Evolutionary conservation across 352 stramenopile genomes (phyloP), one percentile per base, ranked within the genome.

Genomic region (Bremia lactucae): DNA sequence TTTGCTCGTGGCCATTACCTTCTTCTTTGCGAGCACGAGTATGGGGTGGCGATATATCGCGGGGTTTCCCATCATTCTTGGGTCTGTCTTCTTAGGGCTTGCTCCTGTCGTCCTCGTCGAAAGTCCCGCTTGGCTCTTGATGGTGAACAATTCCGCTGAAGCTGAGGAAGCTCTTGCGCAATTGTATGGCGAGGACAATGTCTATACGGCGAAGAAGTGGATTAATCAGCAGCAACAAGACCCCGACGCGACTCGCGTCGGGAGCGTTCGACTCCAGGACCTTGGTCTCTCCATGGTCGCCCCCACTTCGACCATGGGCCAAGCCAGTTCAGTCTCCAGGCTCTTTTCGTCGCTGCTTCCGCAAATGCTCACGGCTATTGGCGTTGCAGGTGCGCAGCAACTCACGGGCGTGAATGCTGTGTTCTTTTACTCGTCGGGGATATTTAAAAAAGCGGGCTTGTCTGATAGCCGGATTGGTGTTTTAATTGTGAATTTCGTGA

Each of bases 401-500:
- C 61, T 84, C 28, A 70, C 61, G 2, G 72, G 68, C 20, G 65
- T 82, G 39, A 85, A 77, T 37, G 72, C 65, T 18, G 62, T 83
- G 9, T 83, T 79, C 51, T 71, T 77, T 51, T 85, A 85, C 49
- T 79, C 72, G n/a, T 78, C 64, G 8, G 49, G 45, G 6, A 57
- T 85, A 24, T 85, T 85, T 46, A 67, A 60, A 14, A 43, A 68
- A 34, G 68, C 69, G 2, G 69, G 72, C 1, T 55, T 85, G 19
- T 46, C 46, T 0, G 72, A 85, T 36, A 60, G 57, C 21, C 69
- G 69, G 6, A 42, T 82, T 14, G 72, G 67, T 26, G 73, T 58
- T 25, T 36, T 76, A 10, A 56, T 71, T 10, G 56, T 85, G 35
- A 71, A 72, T 25, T 52, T 67, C 31, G 58, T 82, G 21, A 78